Evolutionary conservation across 2,329 filamentous ascomycete species (phyloP).

Genomic region (Ophiostoma pallidulum): DNA sequence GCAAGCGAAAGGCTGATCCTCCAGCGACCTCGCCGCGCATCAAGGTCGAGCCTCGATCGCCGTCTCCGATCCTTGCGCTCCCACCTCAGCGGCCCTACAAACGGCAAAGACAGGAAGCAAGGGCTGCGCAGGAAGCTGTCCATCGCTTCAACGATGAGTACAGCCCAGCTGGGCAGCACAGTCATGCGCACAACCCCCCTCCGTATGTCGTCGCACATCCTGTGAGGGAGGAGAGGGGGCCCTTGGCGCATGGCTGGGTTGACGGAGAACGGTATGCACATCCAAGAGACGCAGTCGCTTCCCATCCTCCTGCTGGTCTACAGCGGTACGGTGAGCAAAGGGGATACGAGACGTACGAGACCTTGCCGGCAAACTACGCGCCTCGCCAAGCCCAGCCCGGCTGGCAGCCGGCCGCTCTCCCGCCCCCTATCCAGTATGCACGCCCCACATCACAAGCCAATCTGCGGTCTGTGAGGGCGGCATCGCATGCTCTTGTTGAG

Average conservation of each 20-base stretch:
- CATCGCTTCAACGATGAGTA: conserved; percentile 12
- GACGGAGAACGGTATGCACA: conserved; percentile 19
- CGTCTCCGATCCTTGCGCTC: conserved; percentile 46
- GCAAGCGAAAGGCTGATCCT: conserved; percentile 41
- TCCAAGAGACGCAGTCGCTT: conserved; percentile 13
- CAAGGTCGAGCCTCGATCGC: conserved; percentile 56
- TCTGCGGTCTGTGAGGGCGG: conserved; percentile 24
- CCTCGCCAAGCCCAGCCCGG: conserved; percentile 26
- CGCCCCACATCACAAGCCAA: neutral
- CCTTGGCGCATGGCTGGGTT: conserved; percentile 29
- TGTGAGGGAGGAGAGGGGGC: conserved; percentile 22
- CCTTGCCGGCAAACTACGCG: conserved; percentile 22
- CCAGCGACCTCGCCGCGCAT: conserved; percentile 45
- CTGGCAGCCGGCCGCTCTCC: neutral
- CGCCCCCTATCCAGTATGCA: neutral
- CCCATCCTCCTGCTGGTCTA: conserved; percentile 20
- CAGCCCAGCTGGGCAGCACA: conserved; percentile 18
- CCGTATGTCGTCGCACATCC: neutral
- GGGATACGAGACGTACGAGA: conserved; percentile 23
- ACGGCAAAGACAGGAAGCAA: conserved; percentile 40
- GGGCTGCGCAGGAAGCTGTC: conserved; percentile 21
- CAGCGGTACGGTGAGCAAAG: conserved; percentile 1
- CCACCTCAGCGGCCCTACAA: conserved; percentile 48
- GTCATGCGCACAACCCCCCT: conserved; percentile 24
- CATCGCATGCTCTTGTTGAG: conserved; percentile 34